Percentiles rank a stretch among this genome's conserved stretches.
Conservation (phyloP, 176 grass and related monocot genomes). For the Metroxylon sagu region DNA sequence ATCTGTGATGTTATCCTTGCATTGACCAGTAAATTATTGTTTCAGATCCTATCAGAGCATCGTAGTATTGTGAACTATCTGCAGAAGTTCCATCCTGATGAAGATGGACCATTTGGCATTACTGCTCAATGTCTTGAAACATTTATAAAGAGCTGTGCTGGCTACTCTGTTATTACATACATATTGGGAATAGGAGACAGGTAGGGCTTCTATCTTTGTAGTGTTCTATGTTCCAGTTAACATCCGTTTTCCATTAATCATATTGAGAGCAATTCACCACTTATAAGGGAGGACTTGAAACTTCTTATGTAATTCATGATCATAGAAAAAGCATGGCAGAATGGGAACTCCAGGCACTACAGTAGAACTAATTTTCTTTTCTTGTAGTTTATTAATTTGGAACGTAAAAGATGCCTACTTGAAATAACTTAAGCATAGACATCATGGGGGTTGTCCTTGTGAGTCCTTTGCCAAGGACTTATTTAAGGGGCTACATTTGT, state of each 20-base stretch:
- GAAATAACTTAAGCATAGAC: too few relatives aligned
- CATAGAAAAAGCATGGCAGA: too few relatives aligned
- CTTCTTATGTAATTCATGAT: too few relatives aligned
- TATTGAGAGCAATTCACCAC: too few relatives aligned
- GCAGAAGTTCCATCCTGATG: slow-evolving; percentile 75
- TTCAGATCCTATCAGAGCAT: slow-evolving; percentile 81
- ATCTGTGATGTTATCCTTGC: not conserved
- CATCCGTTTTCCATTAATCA: not conserved
- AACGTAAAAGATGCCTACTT: too few relatives aligned
- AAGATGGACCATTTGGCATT: slow-evolving; percentile 89
- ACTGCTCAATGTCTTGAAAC: slow-evolving; percentile 87
- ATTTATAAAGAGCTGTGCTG: slow-evolving; percentile 86
- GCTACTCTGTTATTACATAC: slow-evolving; percentile 95
- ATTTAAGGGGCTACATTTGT: too few relatives aligned
- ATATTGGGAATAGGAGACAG: slow-evolving; percentile 97
- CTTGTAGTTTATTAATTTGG: too few relatives aligned
- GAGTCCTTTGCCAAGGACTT: too few relatives aligned
- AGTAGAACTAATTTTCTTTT: too few relatives aligned
- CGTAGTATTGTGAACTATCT: slow-evolving; percentile 88
- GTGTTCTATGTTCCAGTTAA: not conserved
- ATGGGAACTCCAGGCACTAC: too few relatives aligned
- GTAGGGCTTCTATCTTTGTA: slow-evolving; percentile 17
- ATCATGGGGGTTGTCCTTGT: too few relatives aligned
- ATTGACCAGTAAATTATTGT: slow-evolving; percentile 2
- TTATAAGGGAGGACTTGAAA: too few relatives aligned